Evolutionary conservation across 2,329 filamentous ascomycete species (phyloP).

Genomic region (Aquanectria penicillioides): DNA sequence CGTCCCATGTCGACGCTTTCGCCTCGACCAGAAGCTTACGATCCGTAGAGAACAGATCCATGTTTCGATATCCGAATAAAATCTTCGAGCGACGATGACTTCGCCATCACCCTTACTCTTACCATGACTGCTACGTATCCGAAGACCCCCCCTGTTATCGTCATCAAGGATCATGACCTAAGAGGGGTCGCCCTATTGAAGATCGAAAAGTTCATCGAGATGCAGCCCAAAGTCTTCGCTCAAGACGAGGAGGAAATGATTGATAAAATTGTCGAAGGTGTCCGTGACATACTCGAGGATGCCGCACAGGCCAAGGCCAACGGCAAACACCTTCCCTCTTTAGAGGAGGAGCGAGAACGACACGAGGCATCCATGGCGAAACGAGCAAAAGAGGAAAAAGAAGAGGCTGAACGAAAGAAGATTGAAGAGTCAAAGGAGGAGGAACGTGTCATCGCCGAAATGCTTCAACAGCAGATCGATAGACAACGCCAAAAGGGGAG

Average conservation of each 20-base stretch:
- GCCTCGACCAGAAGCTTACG: slow-evolving; percentile 35
- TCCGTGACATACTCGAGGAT: slow-evolving; percentile 84
- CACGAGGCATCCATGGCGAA: slow-evolving; percentile 79
- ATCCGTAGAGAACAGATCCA: slow-evolving; percentile 77
- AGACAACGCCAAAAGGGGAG: slow-evolving; percentile 72
- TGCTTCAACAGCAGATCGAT: slow-evolving; percentile 78
- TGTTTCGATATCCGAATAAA: slow-evolving; percentile 84
- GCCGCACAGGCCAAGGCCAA: slow-evolving; percentile 81
- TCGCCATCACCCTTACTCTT: slow-evolving; percentile 77
- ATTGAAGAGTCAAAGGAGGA: slow-evolving; percentile 72
- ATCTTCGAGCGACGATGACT: slow-evolving; percentile 76
- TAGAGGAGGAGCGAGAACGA: slow-evolving; percentile 87
- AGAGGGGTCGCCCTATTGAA: slow-evolving; percentile 77
- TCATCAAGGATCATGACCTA: slow-evolving; percentile 72
- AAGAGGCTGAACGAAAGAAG: slow-evolving; percentile 63
- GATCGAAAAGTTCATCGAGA: slow-evolving; percentile 72
- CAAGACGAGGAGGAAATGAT: slow-evolving; percentile 67
- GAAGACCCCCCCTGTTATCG: slow-evolving; percentile 79
- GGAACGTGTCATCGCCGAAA: slow-evolving; percentile 73
- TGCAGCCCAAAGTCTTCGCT: slow-evolving; percentile 64
- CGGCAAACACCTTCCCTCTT: slow-evolving; percentile 80
- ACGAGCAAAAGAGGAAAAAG: slow-evolving; percentile 65
- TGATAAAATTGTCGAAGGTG: slow-evolving; percentile 72
- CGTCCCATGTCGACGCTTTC: slow-evolving; percentile 25
- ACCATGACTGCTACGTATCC: slow-evolving; percentile 92